Evolutionary conservation across 1,284 basidiomycete genomes (phyloP).

Genomic region (Trichosporon inkin): DNA sequence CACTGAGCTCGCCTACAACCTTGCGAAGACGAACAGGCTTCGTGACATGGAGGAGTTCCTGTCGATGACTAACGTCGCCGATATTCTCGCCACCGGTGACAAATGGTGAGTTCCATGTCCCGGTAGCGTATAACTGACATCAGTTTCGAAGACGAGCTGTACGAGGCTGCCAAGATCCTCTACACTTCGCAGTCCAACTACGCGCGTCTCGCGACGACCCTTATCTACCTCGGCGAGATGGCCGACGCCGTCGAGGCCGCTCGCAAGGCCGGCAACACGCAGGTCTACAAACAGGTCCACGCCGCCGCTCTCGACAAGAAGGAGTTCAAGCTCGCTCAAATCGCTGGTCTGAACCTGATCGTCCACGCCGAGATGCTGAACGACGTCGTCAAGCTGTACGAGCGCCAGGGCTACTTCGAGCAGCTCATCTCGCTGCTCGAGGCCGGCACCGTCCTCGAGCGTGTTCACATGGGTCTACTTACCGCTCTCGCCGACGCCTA

Average conservation of each 20-base stretch:
- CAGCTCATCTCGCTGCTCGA: constrained; percentile 89
- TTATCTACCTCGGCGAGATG: constrained; percentile 98
- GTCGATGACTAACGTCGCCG: constrained; percentile 97
- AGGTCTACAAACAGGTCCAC: constrained; percentile 99
- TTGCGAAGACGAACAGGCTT: constrained; percentile 92
- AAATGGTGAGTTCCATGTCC: constrained; percentile 61
- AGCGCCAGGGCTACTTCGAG: constrained; percentile 88
- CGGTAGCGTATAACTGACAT: neutral
- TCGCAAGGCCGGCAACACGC: constrained; percentile 96
- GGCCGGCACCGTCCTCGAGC: constrained; percentile 89
- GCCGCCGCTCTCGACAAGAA: constrained; percentile 95
- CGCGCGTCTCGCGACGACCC: constrained; percentile 93
- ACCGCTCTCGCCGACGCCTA: constrained; percentile 89
- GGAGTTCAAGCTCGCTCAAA: constrained; percentile 96
- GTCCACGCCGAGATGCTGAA: constrained; percentile 76
- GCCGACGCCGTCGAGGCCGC: constrained; percentile 98
- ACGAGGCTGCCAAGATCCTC: constrained; percentile 92
- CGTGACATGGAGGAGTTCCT: constrained; percentile 99
- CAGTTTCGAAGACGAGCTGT: constrained; percentile 89
- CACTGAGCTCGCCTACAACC: constrained; percentile 92
- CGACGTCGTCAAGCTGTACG: constrained; percentile 77
- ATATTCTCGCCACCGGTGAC: constrained; percentile 92
- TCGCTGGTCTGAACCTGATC: constrained; percentile 93
- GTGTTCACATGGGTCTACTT: constrained; percentile 72
- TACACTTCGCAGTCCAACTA: constrained; percentile 98